A percentile compares a stretch with the other conserved stretches of the same genome.
Evolutionary conservation across 768 basidiomycete genomes (phyloP).

Genomic region (Phaeotremella fagi): DNA sequence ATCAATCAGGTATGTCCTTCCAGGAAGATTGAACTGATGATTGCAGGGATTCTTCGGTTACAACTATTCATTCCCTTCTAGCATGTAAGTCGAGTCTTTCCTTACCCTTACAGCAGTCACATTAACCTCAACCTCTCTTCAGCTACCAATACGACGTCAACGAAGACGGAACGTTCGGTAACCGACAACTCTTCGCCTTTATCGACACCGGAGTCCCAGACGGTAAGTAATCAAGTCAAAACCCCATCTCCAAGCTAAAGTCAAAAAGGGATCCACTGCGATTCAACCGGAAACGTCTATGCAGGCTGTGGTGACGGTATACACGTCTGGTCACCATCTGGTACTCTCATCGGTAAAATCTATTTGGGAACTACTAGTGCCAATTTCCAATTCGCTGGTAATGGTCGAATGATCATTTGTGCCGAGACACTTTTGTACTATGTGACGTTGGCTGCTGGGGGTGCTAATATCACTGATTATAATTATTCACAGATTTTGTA

Average conservation of each 20-base stretch:
- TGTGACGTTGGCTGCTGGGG: slow-evolving; percentile 25
- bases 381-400: slow-evolving; percentile 44
- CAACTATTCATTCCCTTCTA: slow-evolving; percentile 57
- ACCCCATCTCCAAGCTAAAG: neutral
- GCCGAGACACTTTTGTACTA: slow-evolving; percentile 40
- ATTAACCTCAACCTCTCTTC: too few species aligned
- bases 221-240: slow-evolving; percentile 16
- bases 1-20: slow-evolving; percentile 3
- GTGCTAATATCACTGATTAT: slow-evolving; percentile 27
- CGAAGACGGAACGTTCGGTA: slow-evolving; percentile 29
- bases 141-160: slow-evolving; percentile 44
- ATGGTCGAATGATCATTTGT: slow-evolving; percentile 40
- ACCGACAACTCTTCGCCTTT: slow-evolving; percentile 40
- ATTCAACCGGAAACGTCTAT: slow-evolving; percentile 41
- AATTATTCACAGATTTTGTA: neutral
- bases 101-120: neutral
- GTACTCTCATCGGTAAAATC: slow-evolving; percentile 45
- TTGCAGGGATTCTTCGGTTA: slow-evolving; percentile 23
- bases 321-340: slow-evolving; percentile 37
- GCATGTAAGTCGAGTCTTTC: slow-evolving; percentile 55
- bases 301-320: slow-evolving; percentile 41
- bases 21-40: neutral
- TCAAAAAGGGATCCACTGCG: slow-evolving; percentile 35
- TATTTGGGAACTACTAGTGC: slow-evolving; percentile 31
- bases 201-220: slow-evolving; percentile 28